A percentile compares a stretch with the other conserved stretches of the same genome.
Conservation (phyloP, 208 protist species). For the Jaenimonas drosophilae region DNA sequence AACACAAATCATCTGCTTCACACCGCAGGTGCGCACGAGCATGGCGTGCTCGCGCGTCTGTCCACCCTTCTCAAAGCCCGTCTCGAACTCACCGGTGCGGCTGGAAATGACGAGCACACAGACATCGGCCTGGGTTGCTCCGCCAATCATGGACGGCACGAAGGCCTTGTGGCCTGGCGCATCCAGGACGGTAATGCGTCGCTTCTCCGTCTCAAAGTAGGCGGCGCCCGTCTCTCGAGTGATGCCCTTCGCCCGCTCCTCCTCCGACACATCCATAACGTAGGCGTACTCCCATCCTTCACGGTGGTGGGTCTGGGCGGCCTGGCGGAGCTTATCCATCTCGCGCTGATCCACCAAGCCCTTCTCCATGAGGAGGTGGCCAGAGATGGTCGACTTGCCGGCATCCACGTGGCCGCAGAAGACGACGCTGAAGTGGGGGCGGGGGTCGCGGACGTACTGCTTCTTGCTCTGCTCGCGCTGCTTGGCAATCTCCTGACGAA, state of each 20-base stretch:
- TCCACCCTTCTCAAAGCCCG: conserved; percentile 98
- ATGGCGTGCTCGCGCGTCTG: conserved; percentile 99
- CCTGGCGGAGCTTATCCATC: conserved; percentile 97
- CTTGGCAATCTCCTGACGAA: conserved; percentile 64
- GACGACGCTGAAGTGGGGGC: conserved; percentile 97
- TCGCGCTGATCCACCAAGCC: conserved; percentile 96
- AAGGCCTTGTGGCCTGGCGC: conserved; percentile 99
- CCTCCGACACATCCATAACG: conserved; percentile 98
- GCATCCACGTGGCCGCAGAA: conserved; percentile 99
- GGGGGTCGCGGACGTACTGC: conserved; percentile 65
- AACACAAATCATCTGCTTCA: conserved; percentile 95
- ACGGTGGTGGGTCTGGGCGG: conserved; percentile 95
- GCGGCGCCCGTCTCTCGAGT: conserved; percentile 96
- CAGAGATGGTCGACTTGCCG: conserved; percentile 98
- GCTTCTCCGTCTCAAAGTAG: conserved; percentile 94
- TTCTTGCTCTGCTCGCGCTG: conserved; percentile 56
- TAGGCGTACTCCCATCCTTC: conserved; percentile 97
- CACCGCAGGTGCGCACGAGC: conserved; percentile 97
- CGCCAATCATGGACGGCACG: conserved; percentile 99
- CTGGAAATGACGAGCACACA: conserved; percentile 98
- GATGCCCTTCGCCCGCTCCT: conserved; percentile 98
- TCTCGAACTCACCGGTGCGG: conserved; percentile 98
- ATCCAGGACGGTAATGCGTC: conserved; percentile 97
- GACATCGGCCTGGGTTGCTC: conserved; percentile 97
- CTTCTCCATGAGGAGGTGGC: conserved; percentile 94